Base-by-base conservation (phyloP, 148 eudicot genomes). In the Spergularia marina region DNA sequence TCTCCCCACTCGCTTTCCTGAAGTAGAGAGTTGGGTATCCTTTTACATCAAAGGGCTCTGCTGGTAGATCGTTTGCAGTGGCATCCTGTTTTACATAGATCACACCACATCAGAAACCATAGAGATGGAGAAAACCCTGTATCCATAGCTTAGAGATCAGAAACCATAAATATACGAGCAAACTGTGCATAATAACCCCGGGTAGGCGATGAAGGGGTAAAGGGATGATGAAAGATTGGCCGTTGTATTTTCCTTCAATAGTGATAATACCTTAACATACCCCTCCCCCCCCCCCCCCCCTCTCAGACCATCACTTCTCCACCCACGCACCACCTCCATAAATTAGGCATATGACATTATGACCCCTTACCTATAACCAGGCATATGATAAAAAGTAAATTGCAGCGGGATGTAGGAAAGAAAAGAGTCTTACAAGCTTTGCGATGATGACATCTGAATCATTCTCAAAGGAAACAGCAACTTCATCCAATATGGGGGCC, bases 1-100 rank as follows among this genome's bases (percentile, higher is more conserved):
- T 41, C 39, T 85, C 75, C n/a, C 87, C 87, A 60, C 79, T 76
- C 2, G 85, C 74, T 9, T 85, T 40, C 70, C 72, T 74, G 66
- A 85, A 85, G 79, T 82, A 85, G 44, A 85, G 5, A 13, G 87
- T 80, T 41, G 87, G 87, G 68, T 73, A 85, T 18, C 87, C 87
- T 77, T 85, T 71, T 36, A 85, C 83, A 1, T 83, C 78, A 53
- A 85, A 85, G 40, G 82, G 30, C 12, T 83, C 80, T 21, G 72
- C 84, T 17, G 88, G 80, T 53, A 80, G 39, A 65, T 85, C 88
- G 68, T 85, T 85, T 44, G 86, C 86, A 58, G 88, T 85, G 10
- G 84, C 86, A 81, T 85, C 88, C 88, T 85, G 78, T 8, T 68
- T 68, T 53, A 56, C 60, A 73, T 21, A n/a, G 52, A 14, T 16